Base-by-base conservation (phyloP, 345 rosid species). In the Citrus maxima region DNA sequence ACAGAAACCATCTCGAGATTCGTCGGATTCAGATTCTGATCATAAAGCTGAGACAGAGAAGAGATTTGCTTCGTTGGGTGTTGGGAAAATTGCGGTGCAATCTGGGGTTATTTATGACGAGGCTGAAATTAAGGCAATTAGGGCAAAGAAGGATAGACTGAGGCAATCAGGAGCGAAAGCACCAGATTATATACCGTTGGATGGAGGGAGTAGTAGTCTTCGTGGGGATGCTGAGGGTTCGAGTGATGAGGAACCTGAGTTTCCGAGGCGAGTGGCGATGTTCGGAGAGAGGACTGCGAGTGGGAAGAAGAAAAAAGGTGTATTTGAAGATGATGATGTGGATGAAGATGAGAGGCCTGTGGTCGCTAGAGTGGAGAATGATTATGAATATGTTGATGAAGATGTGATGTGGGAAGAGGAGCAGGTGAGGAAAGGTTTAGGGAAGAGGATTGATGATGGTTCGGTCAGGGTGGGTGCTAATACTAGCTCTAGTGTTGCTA, bases 371-470 rank as follows among this genome's bases (percentile, higher is more conserved):
- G 67, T 60, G 6, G 80, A 72, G 67, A 80, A 78, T 5, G 54
- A 19, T 59, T 67, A 14, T 65, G 66, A 30, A 3, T 73, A 27
- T 62, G 86, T 67, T 74, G 87, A 84, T 42, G 89, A 93, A 72
- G 98, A 93, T 78, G 97, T 89, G 82, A 84, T 91, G 76, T 95
- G 98, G 97, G 97, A 93, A 82, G 98, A 91, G 77, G 99, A 92
- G 90, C 98, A 95, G 72, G 85, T 87, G 61, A 89, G 93, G 87
- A 95, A 95, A 88, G 97, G 90, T 73, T 83, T 92, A 67, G 97
- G 98, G 76, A 93, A 90, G 87, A 90, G 97, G 85, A 83, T 93
- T 81, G 98, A 92, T 78, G 94, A 93, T 74, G 85, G 83, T 14
- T 75, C 92, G 64, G 65, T 66, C 72, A 82, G 90, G 83, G 86